Base-by-base conservation (phyloP, 805 yeast species). In the Danielia reshetovae region DNA sequence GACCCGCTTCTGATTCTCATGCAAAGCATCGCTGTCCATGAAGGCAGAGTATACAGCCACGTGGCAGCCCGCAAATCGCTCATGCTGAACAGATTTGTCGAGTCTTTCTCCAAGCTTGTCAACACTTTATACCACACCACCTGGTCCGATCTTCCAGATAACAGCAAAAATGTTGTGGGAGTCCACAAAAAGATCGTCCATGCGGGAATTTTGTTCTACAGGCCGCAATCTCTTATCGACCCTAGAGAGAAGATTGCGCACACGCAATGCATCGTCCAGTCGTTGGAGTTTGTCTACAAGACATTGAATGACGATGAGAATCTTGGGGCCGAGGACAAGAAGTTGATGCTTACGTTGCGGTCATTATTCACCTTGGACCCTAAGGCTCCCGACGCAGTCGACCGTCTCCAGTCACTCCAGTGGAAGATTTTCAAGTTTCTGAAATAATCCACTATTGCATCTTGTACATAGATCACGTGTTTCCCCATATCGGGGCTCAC, bases 141-240 rank as follows among this genome's bases (percentile, higher is more conserved):
- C 2, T 62, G 68, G 67, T 24, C 43, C n/a, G 46, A 34, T 10
- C 44, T 46, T 3, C 42, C 45, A 7, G 47, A 36, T 6, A 39
- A 38, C 15, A 34, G 32, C 8, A 39, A 36, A 3, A 40, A 45
- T 13, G 43, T 43, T 14, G 32, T 53, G 21, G 24, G 29, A 5
- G 40, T 50, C 33, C 67, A 62, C 38, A 53, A 48, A 32, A 40
- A 45, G 18, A 43, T 62, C 16, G 39, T 62, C 18, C 49, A 51
- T 30, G 37, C 61, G 5, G 60, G 64, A 2, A 54, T 62, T 12
- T 39, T 55, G 28, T 41, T 57, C 38, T 62, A 52, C 38, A 50
- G 42, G 26, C 66, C 68, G 1, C 43, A 43, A 16, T 35, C 32
- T 2, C 42, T 55, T 18, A 28, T 46, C 16, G 55, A 49, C 27